These are phyloP conservation scores for Fraxinus xanthoxyloides DNA, from an alignment of 305 asterid species.

Conservation along the genomic window DNA sequence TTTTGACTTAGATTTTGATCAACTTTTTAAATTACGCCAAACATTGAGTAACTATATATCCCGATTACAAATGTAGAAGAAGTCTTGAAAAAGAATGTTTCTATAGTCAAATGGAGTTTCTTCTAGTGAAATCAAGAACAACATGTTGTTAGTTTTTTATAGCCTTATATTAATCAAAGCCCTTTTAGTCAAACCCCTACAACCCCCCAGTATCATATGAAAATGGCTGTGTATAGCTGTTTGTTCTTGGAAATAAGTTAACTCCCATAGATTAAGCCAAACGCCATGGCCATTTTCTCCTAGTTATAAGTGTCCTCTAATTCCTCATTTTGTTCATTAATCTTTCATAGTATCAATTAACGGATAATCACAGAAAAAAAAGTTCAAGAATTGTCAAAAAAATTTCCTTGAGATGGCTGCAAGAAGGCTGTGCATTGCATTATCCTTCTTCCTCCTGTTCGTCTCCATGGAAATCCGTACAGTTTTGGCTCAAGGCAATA, in stretches of 20 bases:
- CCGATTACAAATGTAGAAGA: neutral
- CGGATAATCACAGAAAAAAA: neutral
- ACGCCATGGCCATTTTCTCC: constrained; percentile 19
- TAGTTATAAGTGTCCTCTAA: constrained; percentile 19
- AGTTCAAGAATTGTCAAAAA: neutral
- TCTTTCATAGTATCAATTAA: neutral
- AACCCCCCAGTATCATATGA: neutral
- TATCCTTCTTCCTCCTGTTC: constrained; percentile 36
- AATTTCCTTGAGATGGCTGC: constrained; percentile 28
- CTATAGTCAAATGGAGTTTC: constrained; percentile 13
- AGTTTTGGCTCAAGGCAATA: constrained; percentile 32
- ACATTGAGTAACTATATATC: neutral
- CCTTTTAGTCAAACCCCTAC: neutral
- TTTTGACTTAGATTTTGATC: neutral
- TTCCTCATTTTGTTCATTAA: neutral
- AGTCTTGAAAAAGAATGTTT: neutral
- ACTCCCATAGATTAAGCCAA: constrained; percentile 23
- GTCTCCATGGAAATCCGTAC: constrained; percentile 31
- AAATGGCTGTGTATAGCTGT: constrained; percentile 16
- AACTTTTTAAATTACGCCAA: neutral
- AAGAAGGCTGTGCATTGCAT: constrained; percentile 27
- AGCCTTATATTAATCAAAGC: neutral
- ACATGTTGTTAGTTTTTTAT: neutral
- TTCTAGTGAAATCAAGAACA: neutral
- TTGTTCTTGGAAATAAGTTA: constrained; percentile 15